phyloP scores from a whole-genome alignment of 2,329 filamentous ascomycete genomes.

The Diplodia scrobiculata region DNA sequence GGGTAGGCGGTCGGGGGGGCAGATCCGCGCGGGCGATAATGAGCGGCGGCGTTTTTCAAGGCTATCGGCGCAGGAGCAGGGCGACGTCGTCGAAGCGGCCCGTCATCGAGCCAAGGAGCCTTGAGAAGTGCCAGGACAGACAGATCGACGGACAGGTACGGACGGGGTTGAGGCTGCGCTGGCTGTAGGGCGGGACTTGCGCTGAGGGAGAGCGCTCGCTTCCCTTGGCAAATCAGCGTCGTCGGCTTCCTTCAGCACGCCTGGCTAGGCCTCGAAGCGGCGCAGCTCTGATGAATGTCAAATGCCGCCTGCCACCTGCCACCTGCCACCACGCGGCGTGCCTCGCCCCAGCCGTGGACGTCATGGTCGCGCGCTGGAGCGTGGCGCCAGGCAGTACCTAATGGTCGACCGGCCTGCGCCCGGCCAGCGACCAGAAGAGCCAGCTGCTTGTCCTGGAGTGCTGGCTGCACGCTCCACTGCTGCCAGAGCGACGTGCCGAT shows the following conservation, averaged over 20 bases:
- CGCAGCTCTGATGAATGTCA: constrained; percentile 5
- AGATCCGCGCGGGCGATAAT: constrained; percentile 26
- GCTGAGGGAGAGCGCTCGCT: constrained; percentile 25
- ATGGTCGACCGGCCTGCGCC: background rate
- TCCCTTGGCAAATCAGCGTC: constrained; percentile 24
- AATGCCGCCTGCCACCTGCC: constrained; percentile 6
- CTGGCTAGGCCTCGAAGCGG: constrained; percentile 13
- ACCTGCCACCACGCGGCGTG: background rate
- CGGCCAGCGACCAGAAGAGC: background rate
- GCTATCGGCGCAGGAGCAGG: constrained; percentile 18
- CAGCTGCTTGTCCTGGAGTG: background rate
- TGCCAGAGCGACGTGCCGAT: constrained; percentile 22
- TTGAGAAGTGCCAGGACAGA: constrained; percentile 14
- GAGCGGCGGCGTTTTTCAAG: constrained; percentile 6
- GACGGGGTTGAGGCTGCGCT: constrained; percentile 27
- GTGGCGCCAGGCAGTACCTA: background rate
- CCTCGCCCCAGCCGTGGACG: constrained; percentile 12
- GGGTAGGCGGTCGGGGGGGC: constrained; percentile 23
- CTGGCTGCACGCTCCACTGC: constrained; percentile 5
- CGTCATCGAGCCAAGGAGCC: constrained; percentile 20
- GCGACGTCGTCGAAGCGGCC: constrained; percentile 14
- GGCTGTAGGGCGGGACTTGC: constrained; percentile 28
- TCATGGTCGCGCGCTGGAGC: constrained; percentile 1
- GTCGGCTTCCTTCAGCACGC: constrained; percentile 17
- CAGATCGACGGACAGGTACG: constrained; percentile 10